Evolutionary conservation across 2,329 filamentous ascomycete species (phyloP), one percentile per base, ranked within the genome.

Genomic region (Penicillium polonicum): DNA sequence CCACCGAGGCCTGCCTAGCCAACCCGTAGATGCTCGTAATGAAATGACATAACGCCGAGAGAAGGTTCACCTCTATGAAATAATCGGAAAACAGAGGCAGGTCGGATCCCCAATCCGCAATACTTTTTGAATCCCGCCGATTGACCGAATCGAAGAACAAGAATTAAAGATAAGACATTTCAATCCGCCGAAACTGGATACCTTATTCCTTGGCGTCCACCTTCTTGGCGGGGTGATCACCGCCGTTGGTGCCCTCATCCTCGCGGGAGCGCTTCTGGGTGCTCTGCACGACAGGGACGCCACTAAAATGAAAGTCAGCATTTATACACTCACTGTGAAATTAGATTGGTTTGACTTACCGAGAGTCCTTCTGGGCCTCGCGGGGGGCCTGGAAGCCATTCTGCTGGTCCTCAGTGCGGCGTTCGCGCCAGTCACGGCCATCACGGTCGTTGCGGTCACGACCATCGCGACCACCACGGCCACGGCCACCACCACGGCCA

Each of bases 251-350:
- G 8, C 55, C 63, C 42, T 73, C 70, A 27, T 79, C 79, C 46
- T 80, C 79, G 23, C 76, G 76, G 36, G 71, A 64, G 46, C 79
- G 78, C 74, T 82, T 82, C 68, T 80, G 75, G 60, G 73, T 72
- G 67, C 66, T 74, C 63, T 79, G 75, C 52, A 79, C 68, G 25
- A 78, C 71, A 25, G 77, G 78, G 48, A 79, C 76, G 36, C 78
- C 78, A 49, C 78, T 80, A 56, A 35, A 27, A 42, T 33, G 7
- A 25, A 21, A 29, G 44, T 63, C 48, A 63, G 61, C 36, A 21
- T 5, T 17, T 17, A 17, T 13, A 17, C 27, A 9, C 12, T 49
- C 33, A 41, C 23, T 9, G 1, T 5, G 13, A 15, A 35, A 21
- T 46, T 17, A 3, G 2, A 8, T n/a, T 1, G 19, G 10, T n/a